phyloP scores from a whole-genome alignment of 306 rosid species.

The Comarum palustre region DNA sequence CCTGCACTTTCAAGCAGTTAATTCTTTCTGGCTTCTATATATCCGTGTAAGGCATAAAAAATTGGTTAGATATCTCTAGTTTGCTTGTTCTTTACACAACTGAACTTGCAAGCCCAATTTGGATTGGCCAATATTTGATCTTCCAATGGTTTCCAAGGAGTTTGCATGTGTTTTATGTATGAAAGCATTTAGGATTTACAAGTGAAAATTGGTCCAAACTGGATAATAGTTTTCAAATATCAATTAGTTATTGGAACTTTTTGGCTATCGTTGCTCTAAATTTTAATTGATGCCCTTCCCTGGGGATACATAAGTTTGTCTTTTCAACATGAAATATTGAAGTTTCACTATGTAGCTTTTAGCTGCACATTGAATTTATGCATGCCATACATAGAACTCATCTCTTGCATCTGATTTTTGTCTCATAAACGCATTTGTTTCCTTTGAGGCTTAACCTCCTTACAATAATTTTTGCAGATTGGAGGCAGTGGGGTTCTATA shows the following conservation, averaged over 20 bases:
- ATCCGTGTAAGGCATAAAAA: not conserved
- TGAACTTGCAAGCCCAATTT: not conserved
- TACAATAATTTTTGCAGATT: constrained; percentile 48
- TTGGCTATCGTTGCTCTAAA: not conserved
- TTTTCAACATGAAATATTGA: not conserved
- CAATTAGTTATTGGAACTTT: not conserved
- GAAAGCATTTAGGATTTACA: not conserved
- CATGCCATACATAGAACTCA: not conserved
- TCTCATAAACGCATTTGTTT: not conserved
- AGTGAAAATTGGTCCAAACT: not conserved
- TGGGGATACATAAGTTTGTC: not conserved
- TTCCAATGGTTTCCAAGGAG: not conserved
- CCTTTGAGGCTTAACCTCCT: not conserved
- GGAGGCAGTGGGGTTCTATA: constrained; percentile 98
- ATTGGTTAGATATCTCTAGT: not conserved
- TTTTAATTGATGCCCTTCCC: not conserved
- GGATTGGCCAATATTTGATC: not conserved
- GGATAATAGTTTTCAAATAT: not conserved
- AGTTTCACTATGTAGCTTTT: not conserved
- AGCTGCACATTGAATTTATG: not conserved
- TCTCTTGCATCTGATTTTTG: not conserved
- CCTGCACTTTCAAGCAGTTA: constrained; percentile 5
- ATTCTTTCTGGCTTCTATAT: constrained; percentile 16
- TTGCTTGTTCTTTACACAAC: not conserved
- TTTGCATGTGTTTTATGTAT: not conserved